A percentile compares a stretch with the other conserved stretches of the same genome.
These are phyloP conservation scores for Trichophaea hybrida DNA, from an alignment of 2,329 filamentous ascomycete species.

Conservation along the genomic window DNA sequence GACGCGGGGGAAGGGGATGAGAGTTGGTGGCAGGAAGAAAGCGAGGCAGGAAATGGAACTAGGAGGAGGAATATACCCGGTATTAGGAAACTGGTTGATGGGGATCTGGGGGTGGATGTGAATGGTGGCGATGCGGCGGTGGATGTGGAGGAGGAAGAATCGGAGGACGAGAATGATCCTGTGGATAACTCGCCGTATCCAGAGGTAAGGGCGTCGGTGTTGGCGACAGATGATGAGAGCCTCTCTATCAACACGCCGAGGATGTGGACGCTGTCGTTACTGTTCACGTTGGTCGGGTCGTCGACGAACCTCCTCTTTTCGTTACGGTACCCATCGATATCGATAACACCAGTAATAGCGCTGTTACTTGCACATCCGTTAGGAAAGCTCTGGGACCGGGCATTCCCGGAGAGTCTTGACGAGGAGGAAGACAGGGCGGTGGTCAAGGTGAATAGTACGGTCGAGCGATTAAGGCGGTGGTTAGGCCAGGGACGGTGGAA, in stretches of 20 bases:
- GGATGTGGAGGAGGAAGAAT: slow-evolving; percentile 32
- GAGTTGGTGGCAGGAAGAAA: no score
- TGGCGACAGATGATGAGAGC: slow-evolving; percentile 57
- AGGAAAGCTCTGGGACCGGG: slow-evolving; percentile 61
- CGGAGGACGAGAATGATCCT: slow-evolving; percentile 37
- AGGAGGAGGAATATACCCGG: not conserved
- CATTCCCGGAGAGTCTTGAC: slow-evolving; percentile 35
- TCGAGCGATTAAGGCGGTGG: slow-evolving; percentile 59
- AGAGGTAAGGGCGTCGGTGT: slow-evolving; percentile 65
- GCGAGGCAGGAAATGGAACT: not conserved
- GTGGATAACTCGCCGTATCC: slow-evolving; percentile 51
- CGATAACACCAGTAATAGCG: slow-evolving; percentile 78
- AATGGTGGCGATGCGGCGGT: slow-evolving; percentile 32
- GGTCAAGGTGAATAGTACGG: slow-evolving; percentile 55
- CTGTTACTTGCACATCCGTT: slow-evolving; percentile 72
- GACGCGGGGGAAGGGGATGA: not conserved
- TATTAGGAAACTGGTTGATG: slow-evolving; percentile 2
- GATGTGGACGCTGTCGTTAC: slow-evolving; percentile 69
- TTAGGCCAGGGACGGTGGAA: slow-evolving; percentile 71
- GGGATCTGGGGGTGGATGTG: slow-evolving; percentile 18
- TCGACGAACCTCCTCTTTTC: slow-evolving; percentile 82
- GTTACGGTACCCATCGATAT: slow-evolving; percentile 76
- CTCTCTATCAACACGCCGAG: slow-evolving; percentile 78
- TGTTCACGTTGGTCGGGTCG: slow-evolving; percentile 69
- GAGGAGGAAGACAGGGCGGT: slow-evolving; percentile 17